Base-by-base conservation (phyloP, 1,284 basidiomycete species). In the Golubevia sp. region DNA sequence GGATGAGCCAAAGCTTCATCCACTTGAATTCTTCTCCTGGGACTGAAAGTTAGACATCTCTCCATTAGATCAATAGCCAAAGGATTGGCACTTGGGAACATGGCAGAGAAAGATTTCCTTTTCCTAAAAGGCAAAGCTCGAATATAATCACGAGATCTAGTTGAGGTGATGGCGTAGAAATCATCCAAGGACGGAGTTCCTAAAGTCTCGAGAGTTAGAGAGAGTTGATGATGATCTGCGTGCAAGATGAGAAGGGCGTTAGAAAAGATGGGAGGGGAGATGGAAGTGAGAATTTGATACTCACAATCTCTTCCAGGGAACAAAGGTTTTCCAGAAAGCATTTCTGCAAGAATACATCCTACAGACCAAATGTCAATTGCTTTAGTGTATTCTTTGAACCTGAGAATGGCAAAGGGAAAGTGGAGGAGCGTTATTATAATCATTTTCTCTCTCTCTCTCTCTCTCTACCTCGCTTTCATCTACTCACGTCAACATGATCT, bases 301-400 rank as follows among this genome's bases (percentile, higher is more conserved):
- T 66, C 62, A 68, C 58, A 83, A 67, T 83, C 80, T 24, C 79
- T 63, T 21, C 94, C 94, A 1, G 94, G 94, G 85, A 97, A 97
- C 56, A 97, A 86, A 0, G 94, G 92, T 77, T 91, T 91, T 50
- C 93, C 92, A 66, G 89, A 91, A 20, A 97, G 72, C 93, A 97
- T 96, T 85, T 97, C 94, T 0, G 94, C 94, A 15, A 96, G 86
- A 5, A 97, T 93, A 83, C 94, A 96, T 1, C 94, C 94, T 2
- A 96, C 92, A 66, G 90, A 91, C 94, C 94, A 97, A 73, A 93
- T 63, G 49, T 84, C 82, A 54, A 84, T 83, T 1, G 81, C 79
- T 58, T 82, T 84, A 57, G 81, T 83, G 58, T 84, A 84, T 63
- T 83, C 76, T 64, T 80, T 80, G 69, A 84, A 84, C 1, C 67